These are phyloP conservation scores for Malassezia caprae DNA, from an alignment of 1,284 basidiomycete species.

Conservation along the genomic window DNA sequence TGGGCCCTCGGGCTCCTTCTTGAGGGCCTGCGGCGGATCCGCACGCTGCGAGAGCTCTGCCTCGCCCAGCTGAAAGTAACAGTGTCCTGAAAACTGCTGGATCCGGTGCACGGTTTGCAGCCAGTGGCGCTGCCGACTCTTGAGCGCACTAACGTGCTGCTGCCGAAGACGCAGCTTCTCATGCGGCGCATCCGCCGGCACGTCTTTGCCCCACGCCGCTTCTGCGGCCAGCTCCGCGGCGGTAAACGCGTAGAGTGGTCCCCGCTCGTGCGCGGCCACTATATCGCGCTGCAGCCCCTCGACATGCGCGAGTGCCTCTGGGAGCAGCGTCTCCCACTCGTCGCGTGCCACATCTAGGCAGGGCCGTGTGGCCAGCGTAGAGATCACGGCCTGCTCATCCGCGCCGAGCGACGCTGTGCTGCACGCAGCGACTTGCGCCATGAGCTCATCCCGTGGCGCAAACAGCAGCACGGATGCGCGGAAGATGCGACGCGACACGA, in stretches of 20 bases:
- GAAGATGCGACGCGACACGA: constrained; percentile 25
- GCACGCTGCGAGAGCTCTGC: not conserved
- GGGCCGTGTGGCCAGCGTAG: not conserved
- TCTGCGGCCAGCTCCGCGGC: constrained; percentile 19
- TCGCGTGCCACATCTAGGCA: constrained; percentile 5
- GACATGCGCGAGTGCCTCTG: constrained; percentile 20
- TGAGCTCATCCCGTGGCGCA: constrained; percentile 23
- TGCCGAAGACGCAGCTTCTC: constrained; percentile 15
- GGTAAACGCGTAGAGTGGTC: constrained; percentile 28
- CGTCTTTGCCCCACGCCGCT: not conserved
- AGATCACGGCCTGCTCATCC: not conserved
- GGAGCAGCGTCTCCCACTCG: constrained; percentile 12
- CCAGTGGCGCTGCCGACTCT: constrained; percentile 22
- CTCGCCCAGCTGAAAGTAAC: constrained; percentile 37
- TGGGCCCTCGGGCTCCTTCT: not conserved
- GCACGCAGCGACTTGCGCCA: not conserved
- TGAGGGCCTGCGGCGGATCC: not conserved
- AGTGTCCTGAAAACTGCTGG: constrained; percentile 35
- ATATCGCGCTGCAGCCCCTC: constrained; percentile 21
- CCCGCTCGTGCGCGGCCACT: constrained; percentile 12
- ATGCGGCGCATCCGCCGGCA: constrained; percentile 5
- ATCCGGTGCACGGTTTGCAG: constrained; percentile 34
- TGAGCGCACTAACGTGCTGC: constrained; percentile 21
- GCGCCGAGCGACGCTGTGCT: not conserved
- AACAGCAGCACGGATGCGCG: constrained; percentile 30